phyloP scores from a whole-genome alignment of 345 rosid species.

The Viola odorata region DNA sequence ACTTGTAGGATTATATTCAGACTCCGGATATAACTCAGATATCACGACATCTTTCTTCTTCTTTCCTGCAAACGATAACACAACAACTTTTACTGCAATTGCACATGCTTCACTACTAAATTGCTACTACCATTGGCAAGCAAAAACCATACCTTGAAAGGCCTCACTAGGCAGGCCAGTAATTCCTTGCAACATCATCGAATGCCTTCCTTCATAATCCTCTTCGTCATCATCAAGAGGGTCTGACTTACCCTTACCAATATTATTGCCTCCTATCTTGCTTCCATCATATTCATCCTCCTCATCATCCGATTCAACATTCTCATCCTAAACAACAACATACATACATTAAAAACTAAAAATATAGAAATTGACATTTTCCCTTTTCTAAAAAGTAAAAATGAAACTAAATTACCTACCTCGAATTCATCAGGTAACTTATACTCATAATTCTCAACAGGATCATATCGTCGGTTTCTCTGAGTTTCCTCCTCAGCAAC shows the following conservation, averaged over 20 bases:
- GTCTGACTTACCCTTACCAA: neutral
- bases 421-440: constrained; percentile 61
- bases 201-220: constrained; percentile 49
- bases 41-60: constrained; percentile 44
- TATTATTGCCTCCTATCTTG: neutral
- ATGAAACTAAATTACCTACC: constrained; percentile 26
- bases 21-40: constrained; percentile 80
- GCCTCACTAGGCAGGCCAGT: constrained; percentile 83
- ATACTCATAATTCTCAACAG: constrained; percentile 60
- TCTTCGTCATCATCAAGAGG: constrained; percentile 25
- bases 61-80: constrained; percentile 38
- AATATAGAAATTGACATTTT: neutral
- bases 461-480: constrained; percentile 75
- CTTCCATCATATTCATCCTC: constrained; percentile 12
- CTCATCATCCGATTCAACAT: constrained; percentile 24
- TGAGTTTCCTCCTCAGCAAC: constrained; percentile 66
- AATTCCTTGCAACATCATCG: constrained; percentile 71
- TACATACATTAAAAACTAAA: neutral
- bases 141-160: constrained; percentile 46
- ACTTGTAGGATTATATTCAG: constrained; percentile 79
- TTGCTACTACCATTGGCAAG: neutral
- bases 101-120: neutral
- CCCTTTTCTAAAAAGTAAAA: neutral
- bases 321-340: constrained; percentile 55
- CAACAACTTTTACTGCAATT: neutral